Evolutionary conservation across 1,139 yeast genomes (phyloP).

Genomic region (Suhomyces panamericanus): DNA sequence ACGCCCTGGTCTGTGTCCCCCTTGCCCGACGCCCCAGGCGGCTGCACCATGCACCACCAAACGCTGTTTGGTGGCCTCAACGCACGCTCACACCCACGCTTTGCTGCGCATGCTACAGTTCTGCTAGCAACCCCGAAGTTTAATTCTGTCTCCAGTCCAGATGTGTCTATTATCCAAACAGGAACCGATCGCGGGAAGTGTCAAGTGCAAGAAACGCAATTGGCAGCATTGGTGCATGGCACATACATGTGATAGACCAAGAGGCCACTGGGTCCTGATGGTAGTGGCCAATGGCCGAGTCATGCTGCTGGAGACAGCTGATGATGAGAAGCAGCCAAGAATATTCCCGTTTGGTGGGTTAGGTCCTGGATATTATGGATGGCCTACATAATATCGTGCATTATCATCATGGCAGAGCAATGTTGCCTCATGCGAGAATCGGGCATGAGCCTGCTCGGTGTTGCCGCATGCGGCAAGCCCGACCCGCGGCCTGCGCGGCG

Average conservation of each 20-base stretch:
- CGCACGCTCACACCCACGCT: no score
- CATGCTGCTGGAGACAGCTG: no score
- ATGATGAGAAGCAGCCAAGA: background rate
- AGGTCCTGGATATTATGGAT: background rate
- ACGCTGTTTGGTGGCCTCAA: no score
- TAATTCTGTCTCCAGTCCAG: background rate
- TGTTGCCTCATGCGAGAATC: background rate
- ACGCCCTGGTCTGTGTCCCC: background rate
- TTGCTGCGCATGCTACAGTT: background rate
- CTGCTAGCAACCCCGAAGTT: background rate
- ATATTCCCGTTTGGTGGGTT: background rate
- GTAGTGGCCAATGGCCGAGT: no score
- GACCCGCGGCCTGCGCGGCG: background rate
- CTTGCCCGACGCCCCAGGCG: no score
- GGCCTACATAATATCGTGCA: conserved; percentile 1
- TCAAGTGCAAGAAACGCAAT: background rate
- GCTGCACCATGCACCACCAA: no score
- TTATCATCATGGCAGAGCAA: conserved; percentile 2
- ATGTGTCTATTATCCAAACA: background rate
- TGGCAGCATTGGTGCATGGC: background rate
- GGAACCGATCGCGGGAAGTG: background rate
- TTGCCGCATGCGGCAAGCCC: conserved; percentile 1
- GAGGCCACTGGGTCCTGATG: background rate
- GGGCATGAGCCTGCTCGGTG: background rate
- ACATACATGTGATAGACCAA: no score